Base-by-base conservation (phyloP, 495 filamentous ascomycete species). In the Halenospora varia region DNA sequence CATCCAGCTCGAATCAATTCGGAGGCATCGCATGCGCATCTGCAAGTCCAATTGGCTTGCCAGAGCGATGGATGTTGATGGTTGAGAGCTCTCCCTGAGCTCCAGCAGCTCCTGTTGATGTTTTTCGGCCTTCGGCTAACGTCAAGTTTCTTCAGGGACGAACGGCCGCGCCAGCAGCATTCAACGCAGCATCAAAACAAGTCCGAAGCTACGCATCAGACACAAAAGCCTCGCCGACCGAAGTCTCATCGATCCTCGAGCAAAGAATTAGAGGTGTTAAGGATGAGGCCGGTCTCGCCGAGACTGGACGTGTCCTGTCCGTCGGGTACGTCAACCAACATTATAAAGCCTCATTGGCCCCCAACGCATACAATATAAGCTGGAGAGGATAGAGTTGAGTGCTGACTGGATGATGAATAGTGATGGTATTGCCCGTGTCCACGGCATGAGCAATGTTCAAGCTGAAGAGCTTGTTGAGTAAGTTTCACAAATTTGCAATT, bases 371-470 rank as follows among this genome's bases (percentile, higher is more conserved):
- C 46, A 48, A 22, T 25, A 51, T 57, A 26, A 23, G 26, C n/a
- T 47, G 22, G 18, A 20, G 39, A 41, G 17, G 41, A 35, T 58
- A 49, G 40, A 13, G 55, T 23, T 48, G 61, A 57, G 55, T 61
- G 51, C 60, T 65, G 52, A 65, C 56, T 53, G 22, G 48, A 1
- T 42, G 50, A 10, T 61, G 22, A 61, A 73, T 65, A 98, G 94
- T 92, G 94, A 98, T 79, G 94, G 94, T 96, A 98, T 98, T 71
- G 94, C 94, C 73, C 92, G 95, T 89, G 94, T 98, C 65, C 92
- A 98, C 76, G 94, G 94, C 73, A 95, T 98, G 90, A 89, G 82
- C 88, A 97, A 97, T 76, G 94, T 98, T 79, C 94, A 98, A 83
- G 94, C 94, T 72, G 94, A 98, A 79, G 94, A 98, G 85, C 88